phyloP scores from a whole-genome alignment of 2,329 filamentous ascomycete genomes.

The Calonectria pseudoreteaudii region DNA sequence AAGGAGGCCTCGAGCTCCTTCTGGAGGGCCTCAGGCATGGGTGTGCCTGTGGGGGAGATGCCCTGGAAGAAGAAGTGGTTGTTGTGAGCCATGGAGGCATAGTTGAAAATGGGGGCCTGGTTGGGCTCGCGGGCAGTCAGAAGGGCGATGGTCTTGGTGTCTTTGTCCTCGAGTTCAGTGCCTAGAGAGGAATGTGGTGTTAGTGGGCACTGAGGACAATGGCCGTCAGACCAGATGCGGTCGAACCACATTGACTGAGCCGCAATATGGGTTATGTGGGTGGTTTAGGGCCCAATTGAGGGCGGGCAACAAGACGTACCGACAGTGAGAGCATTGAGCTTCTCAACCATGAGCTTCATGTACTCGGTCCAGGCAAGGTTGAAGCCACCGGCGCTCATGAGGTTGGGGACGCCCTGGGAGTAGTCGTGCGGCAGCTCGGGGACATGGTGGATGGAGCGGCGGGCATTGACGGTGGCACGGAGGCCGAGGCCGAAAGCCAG shows the following conservation, averaged over 20 bases:
- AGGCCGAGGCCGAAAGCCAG: constrained; percentile 51
- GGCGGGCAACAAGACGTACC: constrained; percentile 64
- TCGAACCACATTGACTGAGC: constrained; percentile 7
- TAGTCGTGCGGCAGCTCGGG: constrained; percentile 61
- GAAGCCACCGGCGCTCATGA: constrained; percentile 78
- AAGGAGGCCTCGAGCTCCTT: constrained; percentile 76
- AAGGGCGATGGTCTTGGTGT: constrained; percentile 76
- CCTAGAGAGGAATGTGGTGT: constrained; percentile 57
- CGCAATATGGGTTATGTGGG: not conserved
- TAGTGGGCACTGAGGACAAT: constrained; percentile 5
- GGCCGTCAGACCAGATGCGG: not conserved
- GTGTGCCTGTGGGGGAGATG: constrained; percentile 55
- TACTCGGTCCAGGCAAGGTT: constrained; percentile 86
- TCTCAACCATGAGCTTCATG: constrained; percentile 78
- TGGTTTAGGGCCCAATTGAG: not conserved
- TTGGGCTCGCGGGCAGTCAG: constrained; percentile 82
- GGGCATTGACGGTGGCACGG: constrained; percentile 48
- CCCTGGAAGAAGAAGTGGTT: constrained; percentile 84
- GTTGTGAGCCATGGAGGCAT: constrained; percentile 96
- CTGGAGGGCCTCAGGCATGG: constrained; percentile 69
- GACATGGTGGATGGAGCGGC: constrained; percentile 60
- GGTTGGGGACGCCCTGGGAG: constrained; percentile 70
- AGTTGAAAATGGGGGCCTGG: constrained; percentile 88
- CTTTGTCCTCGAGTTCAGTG: constrained; percentile 71
- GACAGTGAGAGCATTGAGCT: constrained; percentile 78